Evolutionary conservation across 768 basidiomycete species (phyloP), one percentile per base, ranked within the genome.

Genomic region (Termitomyces bulborhizus): DNA sequence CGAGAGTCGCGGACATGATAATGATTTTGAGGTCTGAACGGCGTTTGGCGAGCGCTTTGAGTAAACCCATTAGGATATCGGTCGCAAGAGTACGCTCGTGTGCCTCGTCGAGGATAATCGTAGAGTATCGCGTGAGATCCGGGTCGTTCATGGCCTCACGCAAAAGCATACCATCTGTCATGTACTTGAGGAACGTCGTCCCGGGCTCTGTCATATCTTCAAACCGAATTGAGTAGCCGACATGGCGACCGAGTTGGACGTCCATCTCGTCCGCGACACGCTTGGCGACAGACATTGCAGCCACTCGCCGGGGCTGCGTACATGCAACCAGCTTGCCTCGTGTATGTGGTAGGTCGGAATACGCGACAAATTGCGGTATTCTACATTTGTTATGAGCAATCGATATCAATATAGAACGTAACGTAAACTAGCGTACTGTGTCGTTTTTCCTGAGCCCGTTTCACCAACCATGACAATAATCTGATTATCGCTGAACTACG

Each of bases 201-300:
- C 90, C 88, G 0, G 83, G 75, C 62, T 91, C 81, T 42, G 96
- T 89, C 90, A 93, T 88, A 68, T 98, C 97, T 70, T 99, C 96
- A 69, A 98, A 99, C 68, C 96, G 92, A 65, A 98, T 98, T 4
- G 92, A 93, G 71, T 99, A 99, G 53, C 96, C 96, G 59, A 98
- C 96, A 59, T 98, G 87, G 64, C 90, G 86, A 32, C 96, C 96
- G 1, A 99, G 85, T 69, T 85, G 80, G 4, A 99, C 94, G 68
- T 98, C 96, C 93, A 98, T 95, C 71, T 98, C 96, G 65, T 98
- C 96, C 4, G 96, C 94, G 1, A 99, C 96, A 73, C 96, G 94
- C 69, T 96, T 95, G 21, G 96, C 96, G 2, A 98, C 96, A 15
- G 90, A 93, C 93, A 97, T 98, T 8, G 96, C 94, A 11, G 96